phyloP scores from a whole-genome alignment of 2,329 filamentous ascomycete genomes.

The Cytospora leucostoma region DNA sequence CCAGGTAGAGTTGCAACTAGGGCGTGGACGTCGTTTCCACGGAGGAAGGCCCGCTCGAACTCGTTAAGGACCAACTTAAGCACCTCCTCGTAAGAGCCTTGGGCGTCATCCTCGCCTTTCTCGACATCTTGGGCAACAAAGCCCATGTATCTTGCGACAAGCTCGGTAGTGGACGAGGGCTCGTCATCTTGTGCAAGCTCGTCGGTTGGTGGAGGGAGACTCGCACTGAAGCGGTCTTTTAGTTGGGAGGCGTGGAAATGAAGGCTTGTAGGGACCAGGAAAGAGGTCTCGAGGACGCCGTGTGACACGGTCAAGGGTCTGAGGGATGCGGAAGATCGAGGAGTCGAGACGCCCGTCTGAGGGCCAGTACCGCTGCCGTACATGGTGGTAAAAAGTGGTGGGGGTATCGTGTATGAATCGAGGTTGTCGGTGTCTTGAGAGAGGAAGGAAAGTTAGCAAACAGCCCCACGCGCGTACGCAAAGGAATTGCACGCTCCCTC shows the following conservation, averaged over 20 bases:
- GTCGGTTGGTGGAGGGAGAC: conserved; percentile 87
- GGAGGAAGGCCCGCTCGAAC: conserved; percentile 92
- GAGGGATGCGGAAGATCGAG: conserved; percentile 88
- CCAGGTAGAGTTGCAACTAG: conserved; percentile 83
- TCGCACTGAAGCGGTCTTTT: conserved; percentile 84
- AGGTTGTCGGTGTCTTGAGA: conserved; percentile 22
- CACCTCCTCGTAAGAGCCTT: conserved; percentile 88
- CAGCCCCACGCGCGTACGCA: not conserved
- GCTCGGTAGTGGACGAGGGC: conserved; percentile 90
- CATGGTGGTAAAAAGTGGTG: conserved; percentile 59
- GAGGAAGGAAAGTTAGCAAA: conserved; percentile 12
- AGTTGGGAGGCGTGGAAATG: conserved; percentile 96
- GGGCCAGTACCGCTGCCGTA: conserved; percentile 81
- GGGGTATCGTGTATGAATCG: conserved; percentile 46
- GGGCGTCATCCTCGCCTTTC: conserved; percentile 85
- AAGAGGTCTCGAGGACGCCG: conserved; percentile 93
- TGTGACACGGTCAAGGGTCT: conserved; percentile 89
- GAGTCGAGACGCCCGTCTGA: conserved; percentile 96
- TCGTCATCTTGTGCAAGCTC: conserved; percentile 98
- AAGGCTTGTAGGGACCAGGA: conserved; percentile 90
- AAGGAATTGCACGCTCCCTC: not conserved
- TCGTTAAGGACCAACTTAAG: conserved; percentile 91
- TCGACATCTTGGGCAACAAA: conserved; percentile 88
- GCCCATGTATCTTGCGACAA: conserved; percentile 91
- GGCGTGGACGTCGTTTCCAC: conserved; percentile 94